Conservation (phyloP, 495 filamentous ascomycete genomes). For the Hypoxylon trugodes region DNA sequence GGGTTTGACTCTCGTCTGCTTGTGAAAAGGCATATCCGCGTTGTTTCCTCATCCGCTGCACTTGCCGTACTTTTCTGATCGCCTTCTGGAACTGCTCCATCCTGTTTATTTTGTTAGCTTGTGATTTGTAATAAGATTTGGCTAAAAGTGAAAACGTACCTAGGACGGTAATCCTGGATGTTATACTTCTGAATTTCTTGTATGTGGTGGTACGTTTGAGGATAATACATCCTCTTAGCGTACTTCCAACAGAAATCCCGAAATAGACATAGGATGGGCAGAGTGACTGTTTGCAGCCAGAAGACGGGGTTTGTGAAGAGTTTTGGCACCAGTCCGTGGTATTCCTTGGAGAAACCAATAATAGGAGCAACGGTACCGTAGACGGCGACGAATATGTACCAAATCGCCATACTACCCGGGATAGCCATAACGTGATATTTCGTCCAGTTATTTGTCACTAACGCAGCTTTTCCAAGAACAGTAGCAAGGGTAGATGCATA, state of each 20-base stretch:
- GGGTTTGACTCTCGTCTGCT: slow-evolving; percentile 92
- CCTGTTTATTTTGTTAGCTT: slow-evolving; percentile 51
- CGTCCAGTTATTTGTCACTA: slow-evolving; percentile 98
- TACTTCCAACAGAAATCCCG: slow-evolving; percentile 88
- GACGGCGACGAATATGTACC: slow-evolving; percentile 87
- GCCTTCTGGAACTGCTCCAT: slow-evolving; percentile 99
- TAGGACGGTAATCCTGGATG: slow-evolving; percentile 96
- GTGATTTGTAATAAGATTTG: not conserved
- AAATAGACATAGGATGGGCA: slow-evolving; percentile 85
- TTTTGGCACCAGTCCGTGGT: slow-evolving; percentile 80
- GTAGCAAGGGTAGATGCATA: slow-evolving; percentile 92
- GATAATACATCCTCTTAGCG: slow-evolving; percentile 94
- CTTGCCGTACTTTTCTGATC: slow-evolving; percentile 97
- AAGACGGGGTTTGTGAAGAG: slow-evolving; percentile 84
- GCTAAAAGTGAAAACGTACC: slow-evolving; percentile 58
- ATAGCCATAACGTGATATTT: slow-evolving; percentile 98
- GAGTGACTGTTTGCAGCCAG: slow-evolving; percentile 84
- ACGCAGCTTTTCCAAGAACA: slow-evolving; percentile 91
- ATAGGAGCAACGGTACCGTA: slow-evolving; percentile 93
- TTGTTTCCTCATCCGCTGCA: slow-evolving; percentile 99
- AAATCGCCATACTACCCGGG: slow-evolving; percentile 89
- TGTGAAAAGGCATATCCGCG: slow-evolving; percentile 98
- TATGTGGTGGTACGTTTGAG: slow-evolving; percentile 96
- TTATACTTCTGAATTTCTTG: slow-evolving; percentile 99
- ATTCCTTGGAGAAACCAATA: slow-evolving; percentile 83